Evolutionary conservation across 2,329 filamentous ascomycete genomes (phyloP).

Genomic region (Aspergillus latus): DNA sequence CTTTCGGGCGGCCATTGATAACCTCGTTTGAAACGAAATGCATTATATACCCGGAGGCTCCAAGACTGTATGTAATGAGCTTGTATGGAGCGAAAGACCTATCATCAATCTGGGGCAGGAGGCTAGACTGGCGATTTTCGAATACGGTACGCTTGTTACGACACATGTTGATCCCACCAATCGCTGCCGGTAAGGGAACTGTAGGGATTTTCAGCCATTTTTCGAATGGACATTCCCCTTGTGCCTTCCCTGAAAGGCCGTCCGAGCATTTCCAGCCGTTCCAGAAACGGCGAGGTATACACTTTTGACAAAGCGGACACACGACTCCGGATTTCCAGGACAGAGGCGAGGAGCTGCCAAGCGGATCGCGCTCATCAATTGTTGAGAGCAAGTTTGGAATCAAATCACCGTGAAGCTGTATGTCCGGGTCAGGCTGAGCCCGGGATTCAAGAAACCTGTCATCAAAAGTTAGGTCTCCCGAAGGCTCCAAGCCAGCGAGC

Average conservation of each 20-base stretch:
- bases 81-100: conserved; percentile 31
- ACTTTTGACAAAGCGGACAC: conserved; percentile 63
- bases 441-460: conserved; percentile 58
- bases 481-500: conserved; percentile 36
- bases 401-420: conserved; percentile 38
- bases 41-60: conserved; percentile 47
- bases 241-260: conserved; percentile 31
- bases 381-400: conserved; percentile 43
- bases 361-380: conserved; percentile 35
- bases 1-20: conserved; percentile 53
- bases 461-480: conserved; percentile 50
- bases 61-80: conserved; percentile 35
- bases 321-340: conserved; percentile 62
- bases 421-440: conserved; percentile 43
- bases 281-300: conserved; percentile 63
- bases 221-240: conserved; percentile 50
- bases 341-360: conserved; percentile 49
- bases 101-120: conserved; percentile 29
- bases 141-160: conserved; percentile 27
- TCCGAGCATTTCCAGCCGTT: conserved; percentile 58
- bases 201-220: conserved; percentile 30
- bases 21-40: conserved; percentile 58
- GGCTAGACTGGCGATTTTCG: conserved; percentile 24
- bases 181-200: conserved; percentile 34
- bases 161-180: conserved; percentile 33